These are phyloP conservation scores for Ceratobasidium sp. DNA, from an alignment of 1,284 basidiomycete species.

Conservation along the genomic window DNA sequence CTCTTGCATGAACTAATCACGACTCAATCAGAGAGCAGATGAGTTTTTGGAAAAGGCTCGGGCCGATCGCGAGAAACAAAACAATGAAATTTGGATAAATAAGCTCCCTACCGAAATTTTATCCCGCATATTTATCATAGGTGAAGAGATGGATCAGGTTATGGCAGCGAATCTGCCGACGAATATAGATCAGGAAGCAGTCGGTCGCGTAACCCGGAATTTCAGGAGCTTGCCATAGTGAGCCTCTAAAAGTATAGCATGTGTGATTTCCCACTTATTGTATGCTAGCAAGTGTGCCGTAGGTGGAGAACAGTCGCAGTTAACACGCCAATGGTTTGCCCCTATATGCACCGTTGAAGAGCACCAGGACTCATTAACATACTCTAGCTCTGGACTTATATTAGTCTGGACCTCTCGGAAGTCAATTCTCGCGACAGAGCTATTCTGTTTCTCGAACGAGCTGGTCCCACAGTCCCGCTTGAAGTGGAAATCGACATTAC, in stretches of 20 bases:
- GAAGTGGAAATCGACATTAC: conserved; percentile 7
- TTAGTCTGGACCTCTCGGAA: background rate
- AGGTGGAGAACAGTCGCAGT: conserved; percentile 8
- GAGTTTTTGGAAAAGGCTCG: conserved; percentile 5
- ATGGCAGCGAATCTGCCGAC: background rate
- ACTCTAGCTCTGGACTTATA: conserved; percentile 17
- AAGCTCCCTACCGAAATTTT: conserved; percentile 12
- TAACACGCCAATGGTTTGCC: conserved; percentile 17
- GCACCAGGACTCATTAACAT: background rate
- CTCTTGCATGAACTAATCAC: background rate
- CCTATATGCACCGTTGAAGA: background rate
- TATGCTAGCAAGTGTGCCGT: conserved; percentile 20
- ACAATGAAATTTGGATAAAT: background rate
- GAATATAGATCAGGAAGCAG: background rate
- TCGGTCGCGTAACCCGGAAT: background rate
- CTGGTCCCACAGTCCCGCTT: background rate
- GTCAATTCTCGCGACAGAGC: background rate
- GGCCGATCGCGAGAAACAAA: background rate
- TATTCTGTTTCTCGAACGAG: background rate
- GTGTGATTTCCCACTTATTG: background rate
- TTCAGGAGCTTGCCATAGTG: conserved; percentile 13
- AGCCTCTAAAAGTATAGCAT: background rate
- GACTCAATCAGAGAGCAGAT: background rate
- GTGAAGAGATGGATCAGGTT: conserved; percentile 5
- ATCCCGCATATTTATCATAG: conserved; percentile 4